A percentile compares a stretch with the other conserved stretches of the same genome.
Evolutionary conservation across 352 stramenopile species (phyloP).

Genomic region (Globisporangium iwayamae): DNA sequence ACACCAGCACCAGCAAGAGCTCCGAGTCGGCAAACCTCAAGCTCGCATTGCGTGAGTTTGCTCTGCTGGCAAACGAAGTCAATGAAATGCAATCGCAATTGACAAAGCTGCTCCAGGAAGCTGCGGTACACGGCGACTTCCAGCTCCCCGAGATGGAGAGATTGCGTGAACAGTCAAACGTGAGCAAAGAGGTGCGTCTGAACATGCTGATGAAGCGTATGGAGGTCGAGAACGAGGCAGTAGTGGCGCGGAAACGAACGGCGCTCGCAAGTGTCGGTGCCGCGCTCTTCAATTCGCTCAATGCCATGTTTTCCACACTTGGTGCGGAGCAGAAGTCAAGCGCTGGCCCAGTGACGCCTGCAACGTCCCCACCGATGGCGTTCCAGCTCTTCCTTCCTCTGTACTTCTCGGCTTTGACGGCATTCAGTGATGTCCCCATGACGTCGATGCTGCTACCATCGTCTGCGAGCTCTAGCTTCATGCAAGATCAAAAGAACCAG

Average conservation of each 20-base stretch:
- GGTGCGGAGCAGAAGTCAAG: not conserved
- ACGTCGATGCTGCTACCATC: not conserved
- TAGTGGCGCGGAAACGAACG: conserved; percentile 15
- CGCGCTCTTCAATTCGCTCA: conserved; percentile 46
- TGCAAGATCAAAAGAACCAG: not conserved
- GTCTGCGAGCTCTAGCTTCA: not conserved
- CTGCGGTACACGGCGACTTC: conserved; percentile 40
- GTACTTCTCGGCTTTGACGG: conserved; percentile 13
- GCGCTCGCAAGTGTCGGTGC: conserved; percentile 28
- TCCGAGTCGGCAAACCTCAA: conserved; percentile 21
- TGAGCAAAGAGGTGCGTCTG: conserved; percentile 25
- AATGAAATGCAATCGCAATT: conserved; percentile 24
- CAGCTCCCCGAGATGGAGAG: conserved; percentile 33
- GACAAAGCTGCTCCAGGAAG: conserved; percentile 37
- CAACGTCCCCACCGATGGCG: conserved; percentile 19
- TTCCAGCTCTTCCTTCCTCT: conserved; percentile 35
- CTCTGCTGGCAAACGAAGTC: conserved; percentile 15
- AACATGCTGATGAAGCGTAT: conserved; percentile 9
- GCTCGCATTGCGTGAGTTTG: conserved; percentile 28
- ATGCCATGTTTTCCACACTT: not conserved
- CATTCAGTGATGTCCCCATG: not conserved
- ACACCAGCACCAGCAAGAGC: not conserved
- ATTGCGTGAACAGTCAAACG: conserved; percentile 25
- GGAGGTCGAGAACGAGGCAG: conserved; percentile 18
- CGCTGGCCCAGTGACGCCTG: not conserved